phyloP scores from a whole-genome alignment of 306 rosid genomes.

The Crataegus laevigata region DNA sequence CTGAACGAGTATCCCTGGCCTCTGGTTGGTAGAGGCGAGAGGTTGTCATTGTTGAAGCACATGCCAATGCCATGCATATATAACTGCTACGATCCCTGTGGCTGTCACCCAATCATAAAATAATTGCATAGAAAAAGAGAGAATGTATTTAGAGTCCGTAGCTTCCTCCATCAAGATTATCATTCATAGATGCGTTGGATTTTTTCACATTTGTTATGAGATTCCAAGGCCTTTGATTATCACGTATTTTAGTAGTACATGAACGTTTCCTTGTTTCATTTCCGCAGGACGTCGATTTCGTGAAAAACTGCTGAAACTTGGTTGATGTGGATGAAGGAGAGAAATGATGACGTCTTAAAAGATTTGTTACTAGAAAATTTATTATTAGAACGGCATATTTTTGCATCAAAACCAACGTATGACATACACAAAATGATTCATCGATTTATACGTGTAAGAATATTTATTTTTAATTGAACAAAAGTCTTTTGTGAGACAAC shows the following conservation, averaged over 20 bases:
- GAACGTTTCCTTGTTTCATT: background rate
- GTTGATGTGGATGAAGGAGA: background rate
- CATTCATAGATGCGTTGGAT: background rate
- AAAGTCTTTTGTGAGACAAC: too few species aligned
- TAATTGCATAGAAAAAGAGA: background rate
- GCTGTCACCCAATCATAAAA: conserved; percentile 42
- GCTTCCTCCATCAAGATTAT: too few species aligned
- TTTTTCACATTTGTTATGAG: background rate
- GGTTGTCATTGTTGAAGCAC: conserved; percentile 49
- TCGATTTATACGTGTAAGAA: too few species aligned
- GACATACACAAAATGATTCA: background rate
- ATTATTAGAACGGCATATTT: too few species aligned
- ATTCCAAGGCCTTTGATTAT: too few species aligned
- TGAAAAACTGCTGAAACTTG: background rate
- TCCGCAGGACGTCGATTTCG: background rate
- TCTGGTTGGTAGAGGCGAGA: conserved; percentile 35
- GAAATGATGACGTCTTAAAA: too few species aligned
- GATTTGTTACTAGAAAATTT: too few species aligned
- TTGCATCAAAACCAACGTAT: too few species aligned
- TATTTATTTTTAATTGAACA: too few species aligned
- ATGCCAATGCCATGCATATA: conserved; percentile 37
- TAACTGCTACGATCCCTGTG: conserved; percentile 25
- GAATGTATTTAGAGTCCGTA: background rate
- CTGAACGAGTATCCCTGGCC: conserved; percentile 26
- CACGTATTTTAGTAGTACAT: background rate